Evolutionary conservation across 225 moss, liverwort and hornwort species (phyloP), one percentile per base, ranked within the genome.

Genomic region (Marchantia paleacea): DNA sequence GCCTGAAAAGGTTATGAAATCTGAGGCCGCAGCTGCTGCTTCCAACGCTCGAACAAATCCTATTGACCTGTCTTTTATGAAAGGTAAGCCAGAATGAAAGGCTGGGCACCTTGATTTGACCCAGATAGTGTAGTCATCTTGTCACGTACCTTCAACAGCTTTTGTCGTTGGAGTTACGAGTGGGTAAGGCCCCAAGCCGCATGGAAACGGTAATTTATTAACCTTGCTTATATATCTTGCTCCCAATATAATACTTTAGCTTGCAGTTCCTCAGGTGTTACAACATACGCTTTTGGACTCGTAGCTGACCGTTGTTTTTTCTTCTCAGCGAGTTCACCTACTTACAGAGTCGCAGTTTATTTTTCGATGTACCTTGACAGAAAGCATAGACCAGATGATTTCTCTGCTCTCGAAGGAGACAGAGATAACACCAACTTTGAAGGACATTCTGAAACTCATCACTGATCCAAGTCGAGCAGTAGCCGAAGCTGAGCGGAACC

Each of bases 1-100:
- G 75, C 93, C 95, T 76, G 95, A 94, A 85, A 90, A 85, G 76
- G 91, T 80, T 26, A 94, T 99, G 99, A 89, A 86, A 82, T 82
- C 81, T 80, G 81, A 88, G 78, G 71, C 88, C 72, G 85, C 85
- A 69, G 86, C 82, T 71, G 8, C 50, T 52, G 66, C 50, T 12
- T 84, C 87, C 67, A 79, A 75, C 63, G 92, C 91, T 75, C 84
- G 82, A 69, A 82, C 86, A 69, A 84, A 83, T 76, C 83, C 75
- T 19, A 73, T 94, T 74, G 90, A 91, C 77, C 82, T 99, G 26
- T 92, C 92, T 14, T 91, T 89, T 68, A 87, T 94, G 91, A 79
- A 90, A 83, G 99, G 99, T 95, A 83, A 85, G 65, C 18, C 75
- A 53, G 25, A 31, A 10, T 12, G n/a, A 73, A 26, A 64, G 10